Base-by-base conservation (phyloP, 164 flowering plant genomes). In the Magnolia officinalis region DNA sequence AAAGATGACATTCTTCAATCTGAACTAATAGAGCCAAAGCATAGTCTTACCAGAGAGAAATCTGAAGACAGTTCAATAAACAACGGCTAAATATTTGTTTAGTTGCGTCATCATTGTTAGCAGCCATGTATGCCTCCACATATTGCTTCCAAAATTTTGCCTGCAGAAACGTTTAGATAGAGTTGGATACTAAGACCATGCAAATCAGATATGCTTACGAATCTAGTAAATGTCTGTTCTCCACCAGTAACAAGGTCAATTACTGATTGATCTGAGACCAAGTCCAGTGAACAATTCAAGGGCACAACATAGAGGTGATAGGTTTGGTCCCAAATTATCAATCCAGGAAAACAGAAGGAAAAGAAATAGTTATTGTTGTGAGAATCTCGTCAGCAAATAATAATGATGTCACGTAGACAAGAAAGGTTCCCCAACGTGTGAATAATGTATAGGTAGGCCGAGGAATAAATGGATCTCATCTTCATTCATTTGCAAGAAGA, bases 71-170 rank as follows among this genome's bases (percentile, higher is more conserved):
- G 76, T 81, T 89, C 81, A 96, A 82, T 37, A 96, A 86, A 74
- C 97, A 96, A 6, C 97, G 93, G 79, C 98, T 93, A 83, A 95
- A 95, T 68, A 93, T 84, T 66, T 88, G 97, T 78, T 84, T 95
- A 71, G 85, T 83, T 52, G 98, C 98, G 84, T 92, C 99, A 70
- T 92, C 97, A 83, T 95, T 95, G 79, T 90, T 91, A 4, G 81
- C 86, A 78, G 83, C 90, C 98, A 95, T 93, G 71, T 88, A 79
- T 61, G 96, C 99, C 85, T 95, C 99, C 72, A 91, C 95, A 88
- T 94, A 96, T 80, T 96, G 99, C 90, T 89, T 96, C 99, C 99
- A 96, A 78, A 80, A 94, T 79, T 90, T 96, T 23, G 94, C 98
- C 99, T 96, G 16, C 63, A 8, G 31, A 51, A 26, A 75, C 26